Evolutionary conservation across 495 filamentous ascomycete genomes (phyloP).

Genomic region (Sordaria brevicollis): DNA sequence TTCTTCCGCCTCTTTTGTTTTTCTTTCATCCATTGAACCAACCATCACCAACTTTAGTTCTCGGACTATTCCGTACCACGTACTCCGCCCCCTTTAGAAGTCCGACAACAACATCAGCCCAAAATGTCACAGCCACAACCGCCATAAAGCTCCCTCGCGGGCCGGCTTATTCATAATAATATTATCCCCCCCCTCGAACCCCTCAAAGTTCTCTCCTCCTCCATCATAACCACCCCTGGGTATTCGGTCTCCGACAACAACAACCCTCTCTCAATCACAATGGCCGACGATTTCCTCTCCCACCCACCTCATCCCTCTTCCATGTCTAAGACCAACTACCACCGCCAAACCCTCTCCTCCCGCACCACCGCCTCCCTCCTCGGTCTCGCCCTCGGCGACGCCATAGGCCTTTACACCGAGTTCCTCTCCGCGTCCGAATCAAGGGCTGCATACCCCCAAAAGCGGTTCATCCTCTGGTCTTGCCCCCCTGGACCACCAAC

Average conservation of each 20-base stretch:
- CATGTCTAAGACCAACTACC: constrained; percentile 2
- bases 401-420: constrained; percentile 41
- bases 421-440: constrained; percentile 24
- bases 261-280: background rate
- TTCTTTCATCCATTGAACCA: background rate
- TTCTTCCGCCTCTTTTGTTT: background rate
- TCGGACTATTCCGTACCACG: background rate
- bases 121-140: background rate
- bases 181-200: background rate
- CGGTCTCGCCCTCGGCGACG: constrained; percentile 38
- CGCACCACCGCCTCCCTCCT: constrained; percentile 30
- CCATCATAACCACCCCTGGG: background rate
- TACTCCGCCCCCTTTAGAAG: background rate
- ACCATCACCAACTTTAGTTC: background rate
- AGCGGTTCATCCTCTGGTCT: constrained; percentile 27
- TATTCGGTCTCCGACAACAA: background rate
- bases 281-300: background rate
- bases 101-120: background rate
- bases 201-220: too few species aligned
- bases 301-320: background rate
- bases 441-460: constrained; percentile 18
- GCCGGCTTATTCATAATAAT: background rate
- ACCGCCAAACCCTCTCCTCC: constrained; percentile 17
- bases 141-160: too few species aligned
- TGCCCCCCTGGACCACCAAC: constrained; percentile 8